A percentile compares a stretch with the other conserved stretches of the same genome.
phyloP scores from a whole-genome alignment of 1,284 basidiomycete genomes.

The Kalmanozyma brasiliensis region DNA sequence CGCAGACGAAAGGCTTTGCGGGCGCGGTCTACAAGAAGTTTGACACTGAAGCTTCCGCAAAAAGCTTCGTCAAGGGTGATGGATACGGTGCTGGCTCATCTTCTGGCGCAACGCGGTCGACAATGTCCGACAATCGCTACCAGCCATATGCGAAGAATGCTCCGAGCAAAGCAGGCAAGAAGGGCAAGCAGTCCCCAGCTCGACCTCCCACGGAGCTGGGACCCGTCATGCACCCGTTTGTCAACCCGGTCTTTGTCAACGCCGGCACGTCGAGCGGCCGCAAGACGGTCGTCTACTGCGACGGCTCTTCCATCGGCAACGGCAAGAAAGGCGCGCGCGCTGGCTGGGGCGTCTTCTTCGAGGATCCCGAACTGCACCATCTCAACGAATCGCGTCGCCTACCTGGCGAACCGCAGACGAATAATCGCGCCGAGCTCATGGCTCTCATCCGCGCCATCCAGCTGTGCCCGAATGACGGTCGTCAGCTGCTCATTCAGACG shows the following conservation, averaged over 20 bases:
- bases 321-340: slow-evolving; percentile 70
- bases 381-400: slow-evolving; percentile 82
- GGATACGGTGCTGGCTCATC: slow-evolving; percentile 10
- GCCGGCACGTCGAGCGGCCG: too few relatives aligned
- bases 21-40: slow-evolving; percentile 77
- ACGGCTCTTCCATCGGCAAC: slow-evolving; percentile 83
- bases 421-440: slow-evolving; percentile 86
- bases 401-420: slow-evolving; percentile 80
- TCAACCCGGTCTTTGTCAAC: slow-evolving; percentile 1
- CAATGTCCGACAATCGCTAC: neutral
- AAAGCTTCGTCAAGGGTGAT: slow-evolving; percentile 27
- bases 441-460: slow-evolving; percentile 81
- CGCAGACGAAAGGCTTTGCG: slow-evolving; percentile 74
- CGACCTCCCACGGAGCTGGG: too few relatives aligned
- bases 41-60: slow-evolving; percentile 71
- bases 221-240: too few relatives aligned
- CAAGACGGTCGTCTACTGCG: slow-evolving; percentile 74
- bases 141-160: slow-evolving; percentile 3
- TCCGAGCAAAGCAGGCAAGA: neutral
- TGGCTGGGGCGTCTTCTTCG: slow-evolving; percentile 64
- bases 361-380: slow-evolving; percentile 18
- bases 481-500: slow-evolving; percentile 75
- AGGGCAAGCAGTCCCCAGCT: neutral
- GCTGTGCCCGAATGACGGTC: slow-evolving; percentile 72
- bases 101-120: neutral